Base-by-base conservation (phyloP, 2,329 filamentous ascomycete species). In the Fusarium bactridioides region DNA sequence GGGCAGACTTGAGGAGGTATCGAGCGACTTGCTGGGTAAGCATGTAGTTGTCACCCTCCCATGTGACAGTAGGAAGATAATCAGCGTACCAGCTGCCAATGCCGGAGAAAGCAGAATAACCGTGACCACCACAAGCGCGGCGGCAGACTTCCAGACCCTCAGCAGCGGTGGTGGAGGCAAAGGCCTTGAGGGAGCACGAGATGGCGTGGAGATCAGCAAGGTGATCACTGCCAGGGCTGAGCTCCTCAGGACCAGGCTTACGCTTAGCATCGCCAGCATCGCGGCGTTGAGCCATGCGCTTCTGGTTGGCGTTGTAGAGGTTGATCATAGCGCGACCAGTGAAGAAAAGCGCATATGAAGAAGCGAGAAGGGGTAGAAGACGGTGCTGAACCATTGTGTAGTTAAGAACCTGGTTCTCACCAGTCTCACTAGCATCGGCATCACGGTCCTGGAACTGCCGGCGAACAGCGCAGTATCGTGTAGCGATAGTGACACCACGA, bases 21-120 rank as follows among this genome's bases (percentile, higher is more conserved):
- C 92, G 88, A 6, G 91, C 91, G 6, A 94, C 92, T 82, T 94
- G 92, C 80, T 94, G 92, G 15, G 91, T 93, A 66, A 94, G 84
- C 92, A 94, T 94, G 84, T 93, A 94, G 84, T 93, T 94, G 83
- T 94, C 92, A 48, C 92, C 92, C 79, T 94, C 92, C 90, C 91
- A 93, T 15, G 91, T 93, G 8, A 85, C 83, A 7, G 82, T 83
- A n/a, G 93, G 92, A 3, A 94, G 85, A 78, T 94, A 94, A 79
- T 94, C 92, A 33, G 92, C 86, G 76, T 94, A 94, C 87, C 89
- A 93, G 23, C 87, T 83, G 4, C 92, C 92, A 74, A 95, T 93
- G n/a, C 93, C 93, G 61, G 89, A 90, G 83, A 94, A 93, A 76
- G 87, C 89, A 61, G 87, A 90, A 84, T 94, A 94, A 51, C 92